Base-by-base conservation (phyloP, 2,329 filamentous ascomycete genomes). In the Byssothecium circinans region DNA sequence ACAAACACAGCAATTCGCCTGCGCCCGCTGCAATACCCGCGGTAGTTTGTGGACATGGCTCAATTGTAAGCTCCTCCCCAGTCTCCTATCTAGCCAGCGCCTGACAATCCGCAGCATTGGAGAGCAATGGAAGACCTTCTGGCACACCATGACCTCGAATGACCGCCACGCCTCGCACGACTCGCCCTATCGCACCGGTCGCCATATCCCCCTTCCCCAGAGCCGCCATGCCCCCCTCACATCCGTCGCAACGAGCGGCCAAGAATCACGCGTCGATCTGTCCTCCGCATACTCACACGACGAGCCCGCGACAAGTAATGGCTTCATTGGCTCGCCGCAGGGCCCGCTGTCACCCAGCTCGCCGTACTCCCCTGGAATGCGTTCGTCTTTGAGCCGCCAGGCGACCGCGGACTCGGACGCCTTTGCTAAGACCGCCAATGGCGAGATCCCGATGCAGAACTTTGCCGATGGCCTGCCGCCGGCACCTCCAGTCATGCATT, bases 361-460 rank as follows among this genome's bases (percentile, higher is more conserved):
- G 14, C 88, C 91, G 37, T 97, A 97, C 74, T 95, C 91, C 0
- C 92, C 92, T 10, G 92, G 91, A 43, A 83, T 95, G 79, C 83
- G 91, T 61, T 92, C 89, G n/a, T 78, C 87, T 47, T 80, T 84
- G 42, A 88, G 87, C 59, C 81, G 81, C 54, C 80, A 83, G 62
- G 79, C 83, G 29, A 84, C 79, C 52, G 82, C 84, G 57, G 66
- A 70, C 43, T 61, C 61, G 39, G 67, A 68, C 42, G 53, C 68
- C 7, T 70, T 71, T 61, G 88, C 94, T 67, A 84, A 84, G 49
- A 81, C 85, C 58, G 84, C 75, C 75, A 83, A 75, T 4, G 88
- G 89, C 56, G 92, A 96, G 71, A 96, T 99, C 53, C 92, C 88
- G 60, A 94, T 99, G 89, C 94, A 96, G 74, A 88, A 88, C 53